phyloP scores from a whole-genome alignment of 2,329 filamentous ascomycete species.

The Fusarium sp. region DNA sequence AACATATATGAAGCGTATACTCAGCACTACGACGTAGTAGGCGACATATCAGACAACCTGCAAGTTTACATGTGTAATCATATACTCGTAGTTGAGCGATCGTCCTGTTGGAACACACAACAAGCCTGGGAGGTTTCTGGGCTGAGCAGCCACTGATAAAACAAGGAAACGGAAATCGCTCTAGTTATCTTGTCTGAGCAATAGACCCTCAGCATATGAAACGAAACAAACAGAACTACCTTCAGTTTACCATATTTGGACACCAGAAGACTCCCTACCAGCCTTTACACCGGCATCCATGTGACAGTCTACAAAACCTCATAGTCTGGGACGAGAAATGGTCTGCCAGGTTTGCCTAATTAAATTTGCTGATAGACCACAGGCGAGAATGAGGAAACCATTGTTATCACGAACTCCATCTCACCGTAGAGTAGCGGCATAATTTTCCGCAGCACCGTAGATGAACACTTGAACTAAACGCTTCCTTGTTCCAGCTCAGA shows the following conservation, averaged over 20 bases:
- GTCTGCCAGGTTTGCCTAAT: background rate
- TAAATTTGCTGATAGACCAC: background rate
- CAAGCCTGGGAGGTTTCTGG: background rate
- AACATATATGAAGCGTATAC: background rate
- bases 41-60: background rate
- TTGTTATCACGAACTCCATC: background rate
- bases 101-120: background rate
- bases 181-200: background rate
- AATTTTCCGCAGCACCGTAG: background rate
- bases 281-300: background rate
- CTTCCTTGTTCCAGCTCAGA: slow-evolving; percentile 1
- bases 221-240: background rate
- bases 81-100: background rate
- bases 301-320: background rate
- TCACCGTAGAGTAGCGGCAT: background rate
- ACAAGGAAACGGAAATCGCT: background rate
- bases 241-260: background rate
- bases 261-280: background rate
- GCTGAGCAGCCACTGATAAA: background rate
- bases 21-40: background rate
- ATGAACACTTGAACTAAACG: background rate
- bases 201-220: background rate
- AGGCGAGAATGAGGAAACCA: background rate
- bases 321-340: background rate
- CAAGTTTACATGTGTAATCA: background rate